A percentile compares a stretch with the other conserved stretches of the same genome.
These are phyloP conservation scores for Aspergillus costaricaensis DNA, from an alignment of 2,329 filamentous ascomycete species.

Conservation along the genomic window DNA sequence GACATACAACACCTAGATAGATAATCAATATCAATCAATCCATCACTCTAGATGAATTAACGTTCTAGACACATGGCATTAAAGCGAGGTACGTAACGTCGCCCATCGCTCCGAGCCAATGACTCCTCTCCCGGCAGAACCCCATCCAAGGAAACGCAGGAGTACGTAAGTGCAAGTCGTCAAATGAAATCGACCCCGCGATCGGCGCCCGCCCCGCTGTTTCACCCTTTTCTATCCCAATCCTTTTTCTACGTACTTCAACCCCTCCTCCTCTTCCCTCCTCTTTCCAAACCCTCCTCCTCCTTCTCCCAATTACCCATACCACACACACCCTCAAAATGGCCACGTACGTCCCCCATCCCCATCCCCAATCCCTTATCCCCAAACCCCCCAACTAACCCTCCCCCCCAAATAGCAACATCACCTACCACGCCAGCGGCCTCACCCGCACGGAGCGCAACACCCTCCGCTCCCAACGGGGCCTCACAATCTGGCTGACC, in stretches of 20 bases:
- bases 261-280: constrained; percentile 1
- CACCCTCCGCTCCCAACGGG: constrained; percentile 71
- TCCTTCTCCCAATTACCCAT: background rate
- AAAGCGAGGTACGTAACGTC: background rate
- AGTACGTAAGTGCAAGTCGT: background rate
- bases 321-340: constrained; percentile 26
- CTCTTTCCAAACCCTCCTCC: background rate
- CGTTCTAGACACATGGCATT: background rate
- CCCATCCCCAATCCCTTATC: constrained; percentile 3
- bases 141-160: background rate
- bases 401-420: constrained; percentile 39
- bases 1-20: background rate
- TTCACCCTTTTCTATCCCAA: constrained; percentile 3
- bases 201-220: constrained; percentile 25
- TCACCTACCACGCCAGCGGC: constrained; percentile 49
- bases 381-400: constrained; percentile 10
- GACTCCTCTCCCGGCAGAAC: no score
- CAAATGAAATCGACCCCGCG: constrained; percentile 23
- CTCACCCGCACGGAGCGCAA: constrained; percentile 46
- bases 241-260: constrained; percentile 9
- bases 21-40: background rate
- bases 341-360: constrained; percentile 36
- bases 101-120: background rate
- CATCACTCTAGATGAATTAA: no score
- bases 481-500: constrained; percentile 97